phyloP scores from a whole-genome alignment of 2,329 filamentous ascomycete genomes.

The Xylaria sp. region DNA sequence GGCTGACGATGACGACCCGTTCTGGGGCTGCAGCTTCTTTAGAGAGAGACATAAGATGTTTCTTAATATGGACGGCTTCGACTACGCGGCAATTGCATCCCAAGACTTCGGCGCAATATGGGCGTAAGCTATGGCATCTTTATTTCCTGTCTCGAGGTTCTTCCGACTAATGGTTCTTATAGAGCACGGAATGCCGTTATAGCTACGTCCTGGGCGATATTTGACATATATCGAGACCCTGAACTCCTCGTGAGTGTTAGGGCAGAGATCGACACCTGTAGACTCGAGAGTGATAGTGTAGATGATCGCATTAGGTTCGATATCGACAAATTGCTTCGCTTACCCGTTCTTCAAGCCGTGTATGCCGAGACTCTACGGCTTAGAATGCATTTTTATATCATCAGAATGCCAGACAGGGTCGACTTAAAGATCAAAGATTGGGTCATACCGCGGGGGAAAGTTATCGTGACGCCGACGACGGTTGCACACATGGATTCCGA shows the following conservation, averaged over 20 bases:
- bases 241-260: slow-evolving; percentile 40
- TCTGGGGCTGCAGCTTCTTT: slow-evolving; percentile 47
- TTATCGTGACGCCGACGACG: slow-evolving; percentile 45
- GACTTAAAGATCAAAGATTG: slow-evolving; percentile 44
- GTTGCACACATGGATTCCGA: slow-evolving; percentile 47
- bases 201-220: slow-evolving; percentile 43
- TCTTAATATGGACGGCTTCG: slow-evolving; percentile 45
- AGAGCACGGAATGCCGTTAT: slow-evolving; percentile 43
- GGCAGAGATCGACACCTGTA: slow-evolving; percentile 33
- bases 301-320: slow-evolving; percentile 41
- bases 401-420: slow-evolving; percentile 44
- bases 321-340: slow-evolving; percentile 40
- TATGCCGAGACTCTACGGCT: slow-evolving; percentile 49
- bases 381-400: slow-evolving; percentile 49
- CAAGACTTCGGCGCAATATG: slow-evolving; percentile 46
- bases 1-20: slow-evolving; percentile 42
- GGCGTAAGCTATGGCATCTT: slow-evolving; percentile 40
- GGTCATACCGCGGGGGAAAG: slow-evolving; percentile 39
- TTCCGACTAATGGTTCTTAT: slow-evolving; percentile 29
- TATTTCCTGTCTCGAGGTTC: background rate
- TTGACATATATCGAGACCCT: slow-evolving; percentile 44
- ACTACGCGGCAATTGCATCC: slow-evolving; percentile 44
- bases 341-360: slow-evolving; percentile 45
- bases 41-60: slow-evolving; percentile 44
- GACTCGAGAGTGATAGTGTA: slow-evolving; percentile 19